Evolutionary conservation across 1,284 basidiomycete genomes (phyloP).

Genomic region (Kwoniella shivajii): DNA sequence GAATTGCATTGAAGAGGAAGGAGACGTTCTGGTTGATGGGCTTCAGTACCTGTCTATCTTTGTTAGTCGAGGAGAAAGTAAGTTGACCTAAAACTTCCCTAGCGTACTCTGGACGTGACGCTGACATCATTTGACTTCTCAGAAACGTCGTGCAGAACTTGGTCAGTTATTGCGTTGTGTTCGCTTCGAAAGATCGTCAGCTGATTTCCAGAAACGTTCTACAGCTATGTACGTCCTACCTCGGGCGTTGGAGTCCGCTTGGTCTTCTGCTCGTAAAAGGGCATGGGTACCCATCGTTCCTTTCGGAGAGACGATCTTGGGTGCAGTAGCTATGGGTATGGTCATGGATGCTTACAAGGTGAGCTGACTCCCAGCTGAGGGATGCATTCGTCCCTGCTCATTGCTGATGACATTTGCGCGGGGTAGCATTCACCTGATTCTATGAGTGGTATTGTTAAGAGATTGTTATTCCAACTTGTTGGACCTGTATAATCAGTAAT

Average conservation of each 20-base stretch:
- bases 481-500: conserved; percentile 62
- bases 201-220: background rate
- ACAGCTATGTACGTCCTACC: conserved; percentile 90
- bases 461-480: conserved; percentile 88
- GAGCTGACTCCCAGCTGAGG: conserved; percentile 3
- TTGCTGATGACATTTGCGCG: conserved; percentile 11
- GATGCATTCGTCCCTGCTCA: background rate
- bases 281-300: conserved; percentile 70
- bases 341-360: conserved; percentile 73
- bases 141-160: conserved; percentile 53
- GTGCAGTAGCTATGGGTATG: conserved; percentile 81
- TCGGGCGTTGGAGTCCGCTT: conserved; percentile 84
- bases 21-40: conserved; percentile 76
- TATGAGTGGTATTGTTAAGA: conserved; percentile 80
- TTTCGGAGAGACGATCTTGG: conserved; percentile 68
- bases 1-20: conserved; percentile 66
- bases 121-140: background rate
- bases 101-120: background rate
- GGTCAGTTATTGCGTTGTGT: conserved; percentile 19
- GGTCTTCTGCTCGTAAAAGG: conserved; percentile 75
- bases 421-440: conserved; percentile 82
- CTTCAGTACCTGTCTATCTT: conserved; percentile 71
- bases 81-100: conserved; percentile 8
- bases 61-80: conserved; percentile 81
- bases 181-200: background rate